Base-by-base conservation (phyloP, 768 basidiomycete genomes). In the Pleurotus tuoliensis region DNA sequence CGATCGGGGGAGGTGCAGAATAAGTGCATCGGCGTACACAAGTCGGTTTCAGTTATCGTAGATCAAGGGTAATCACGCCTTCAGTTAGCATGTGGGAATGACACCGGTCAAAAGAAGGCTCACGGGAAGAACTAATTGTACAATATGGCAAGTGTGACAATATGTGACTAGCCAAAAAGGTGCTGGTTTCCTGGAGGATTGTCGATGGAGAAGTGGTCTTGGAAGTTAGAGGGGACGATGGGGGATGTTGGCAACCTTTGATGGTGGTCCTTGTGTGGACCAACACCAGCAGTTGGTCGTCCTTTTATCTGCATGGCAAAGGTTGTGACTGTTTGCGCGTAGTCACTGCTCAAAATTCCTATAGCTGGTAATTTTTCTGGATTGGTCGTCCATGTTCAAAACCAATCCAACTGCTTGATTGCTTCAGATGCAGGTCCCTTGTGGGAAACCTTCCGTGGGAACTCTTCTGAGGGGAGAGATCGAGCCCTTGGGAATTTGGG, bases 361-460 rank as follows among this genome's bases (percentile, higher is more conserved):
- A 55, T 12, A 59, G 47, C 15, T 12, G 34, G 58, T 47, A 58
- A 56, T 37, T 47, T 45, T 45, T 43, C 1, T 20, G 38, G 39
- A 53, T 39, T 53, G 51, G 51, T 53, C 34, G 50, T 40, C 27
- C 50, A 54, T 40, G 49, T 39, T 52, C 43, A 45, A 20, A 37
- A 39, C 57, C 57, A 54, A 58, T 53, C 44, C 57, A 56, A 38
- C 54, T 46, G 54, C 24, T 8, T 9, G 44, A 56, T 56, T 59
- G 58, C 51, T 16, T 39, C 16, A n/a, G 47, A 18, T 30, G 34
- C 25, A 46, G 58, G 58, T 59, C 46, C 55, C 55, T 55, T 18
- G 51, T 59, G 58, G 16, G 58, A 59, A 59, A 49, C 9, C 5
- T 56, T n/a, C 44, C 25, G 44, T 40, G 50, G 30, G 47, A 41